phyloP scores from a whole-genome alignment of 768 basidiomycete species.

The Podaxis sp. region DNA sequence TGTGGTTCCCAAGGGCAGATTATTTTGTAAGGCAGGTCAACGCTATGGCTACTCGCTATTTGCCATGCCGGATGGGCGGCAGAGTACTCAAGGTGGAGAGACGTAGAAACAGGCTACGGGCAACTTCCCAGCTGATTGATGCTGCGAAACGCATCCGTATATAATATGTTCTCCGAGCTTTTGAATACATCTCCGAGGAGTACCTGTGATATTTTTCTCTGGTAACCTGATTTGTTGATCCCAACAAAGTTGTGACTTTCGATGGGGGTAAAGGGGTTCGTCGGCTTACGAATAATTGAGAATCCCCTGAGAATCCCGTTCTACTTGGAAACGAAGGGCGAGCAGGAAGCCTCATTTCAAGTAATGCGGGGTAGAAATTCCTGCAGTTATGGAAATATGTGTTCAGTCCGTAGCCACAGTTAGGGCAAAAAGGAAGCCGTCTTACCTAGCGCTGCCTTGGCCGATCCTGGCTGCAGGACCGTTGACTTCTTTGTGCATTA shows the following conservation, averaged over 20 bases:
- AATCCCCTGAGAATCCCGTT: background rate
- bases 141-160: background rate
- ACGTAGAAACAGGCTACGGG: background rate
- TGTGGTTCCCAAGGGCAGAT: background rate
- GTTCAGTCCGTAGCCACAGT: background rate
- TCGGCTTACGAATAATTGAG: background rate
- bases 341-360: background rate
- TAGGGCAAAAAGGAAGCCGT: background rate
- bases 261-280: conserved; percentile 2
- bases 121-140: background rate
- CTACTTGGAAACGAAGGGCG: background rate
- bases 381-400: background rate
- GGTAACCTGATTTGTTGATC: background rate
- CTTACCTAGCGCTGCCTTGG: background rate
- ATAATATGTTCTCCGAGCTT: conserved; percentile 13
- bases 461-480: conserved; percentile 2
- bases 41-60: background rate
- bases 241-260: background rate
- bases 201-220: conserved; percentile 1
- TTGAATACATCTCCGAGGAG: conserved; percentile 12
- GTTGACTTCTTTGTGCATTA: background rate
- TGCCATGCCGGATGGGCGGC: conserved; percentile 6
- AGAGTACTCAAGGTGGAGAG: background rate
- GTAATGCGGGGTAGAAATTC: conserved; percentile 5
- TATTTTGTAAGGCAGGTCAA: background rate